Conservation (phyloP, 2,329 filamentous ascomycete genomes). For the Epichloe festucae region DNA sequence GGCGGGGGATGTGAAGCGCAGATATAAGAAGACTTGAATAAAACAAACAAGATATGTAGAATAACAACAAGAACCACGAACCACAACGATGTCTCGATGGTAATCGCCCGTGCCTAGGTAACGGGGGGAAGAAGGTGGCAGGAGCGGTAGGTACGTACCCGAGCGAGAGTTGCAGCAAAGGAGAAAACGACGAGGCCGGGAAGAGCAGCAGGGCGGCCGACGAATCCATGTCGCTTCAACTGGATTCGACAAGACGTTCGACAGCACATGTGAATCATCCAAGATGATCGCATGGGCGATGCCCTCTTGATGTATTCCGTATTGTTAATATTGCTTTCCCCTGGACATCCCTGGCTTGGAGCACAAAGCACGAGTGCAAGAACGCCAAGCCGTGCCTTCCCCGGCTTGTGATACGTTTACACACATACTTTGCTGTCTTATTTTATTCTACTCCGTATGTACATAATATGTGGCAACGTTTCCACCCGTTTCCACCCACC, state of each 20-base stretch:
- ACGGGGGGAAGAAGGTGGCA: too few relatives aligned
- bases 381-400: slow-evolving; percentile 1
- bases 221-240: neutral
- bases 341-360: neutral
- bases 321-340: neutral
- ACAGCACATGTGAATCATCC: neutral
- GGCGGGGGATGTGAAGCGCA: neutral
- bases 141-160: too few relatives aligned
- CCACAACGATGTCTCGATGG: neutral
- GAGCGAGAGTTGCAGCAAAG: neutral
- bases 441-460: neutral
- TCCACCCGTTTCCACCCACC: neutral
- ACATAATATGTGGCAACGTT: neutral
- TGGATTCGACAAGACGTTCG: neutral
- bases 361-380: neutral
- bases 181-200: neutral
- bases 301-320: neutral
- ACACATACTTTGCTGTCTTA: neutral
- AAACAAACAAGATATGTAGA: too few relatives aligned
- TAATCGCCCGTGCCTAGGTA: neutral
- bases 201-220: neutral
- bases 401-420: neutral
- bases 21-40: too few relatives aligned
- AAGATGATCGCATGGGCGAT: neutral
- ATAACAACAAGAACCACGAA: too few relatives aligned